Evolutionary conservation across 768 basidiomycete genomes (phyloP), one percentile per base, ranked within the genome.

Genomic region (Agaricus blazei): DNA sequence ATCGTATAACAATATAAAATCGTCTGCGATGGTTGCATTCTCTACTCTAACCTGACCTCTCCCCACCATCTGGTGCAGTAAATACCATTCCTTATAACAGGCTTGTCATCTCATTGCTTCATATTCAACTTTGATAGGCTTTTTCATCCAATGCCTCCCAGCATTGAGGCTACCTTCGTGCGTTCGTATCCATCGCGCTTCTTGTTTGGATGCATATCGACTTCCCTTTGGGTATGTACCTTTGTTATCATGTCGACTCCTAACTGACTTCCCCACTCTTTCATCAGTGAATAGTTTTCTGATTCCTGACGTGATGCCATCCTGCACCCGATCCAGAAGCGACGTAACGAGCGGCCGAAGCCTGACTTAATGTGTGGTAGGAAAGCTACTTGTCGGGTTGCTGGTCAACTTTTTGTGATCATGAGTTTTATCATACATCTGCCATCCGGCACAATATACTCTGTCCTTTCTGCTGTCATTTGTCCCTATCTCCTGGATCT

Each of bases 181-280:
- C 75, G 73, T 77, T 79, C 76, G 83, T 80, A 68, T 82, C 80
- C 82, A 85, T 85, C 85, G 83, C 84, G 85, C 82, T 85, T 87
- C 77, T 78, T 78, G 75, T 73, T 66, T 72, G 79, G 81, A 69
- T 81, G 82, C 69, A 68, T 72, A 82, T 67, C 69, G 72, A 72
- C 75, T 72, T 86, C 85, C 68, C 70, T 70, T 68, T 67, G 76
- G 82, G 83, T 75, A 64, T 47, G 69, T 63, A 19, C 12, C 37
- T 54, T 61, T 47, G 58, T 54, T 27, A 8, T 34, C 7, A 34
- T 37, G 31, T 36, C 54, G 19, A 9, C 34, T 23, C 14, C 31
- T 29, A 49, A 42, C 41, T 23, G 11, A 24, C 31, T 24, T 46
- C 34, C 34, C 57, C 48, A 26, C 62, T 70, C 29, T 1, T 8